These are phyloP conservation scores for Monilinia fructicola DNA, from an alignment of 2,329 filamentous ascomycete genomes.

Conservation along the genomic window DNA sequence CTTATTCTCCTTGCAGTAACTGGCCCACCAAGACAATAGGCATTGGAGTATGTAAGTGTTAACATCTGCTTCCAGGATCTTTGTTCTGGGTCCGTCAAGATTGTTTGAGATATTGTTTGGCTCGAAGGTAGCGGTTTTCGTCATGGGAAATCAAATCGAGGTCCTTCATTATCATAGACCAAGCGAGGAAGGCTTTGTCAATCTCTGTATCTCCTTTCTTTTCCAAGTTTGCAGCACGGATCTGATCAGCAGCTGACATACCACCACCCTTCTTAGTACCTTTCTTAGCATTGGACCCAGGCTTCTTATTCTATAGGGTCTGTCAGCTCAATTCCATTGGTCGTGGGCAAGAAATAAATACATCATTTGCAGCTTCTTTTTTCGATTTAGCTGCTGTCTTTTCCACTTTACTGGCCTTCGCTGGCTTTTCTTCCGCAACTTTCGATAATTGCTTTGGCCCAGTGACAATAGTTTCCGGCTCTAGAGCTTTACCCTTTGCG, in stretches of 20 bases:
- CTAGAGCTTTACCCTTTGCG: slow-evolving; percentile 58
- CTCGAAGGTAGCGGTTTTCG: slow-evolving; percentile 38
- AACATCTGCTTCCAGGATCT: slow-evolving; percentile 40
- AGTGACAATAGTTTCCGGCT: slow-evolving; percentile 63
- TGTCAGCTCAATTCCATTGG: not conserved
- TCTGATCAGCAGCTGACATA: slow-evolving; percentile 42
- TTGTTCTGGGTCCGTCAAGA: slow-evolving; percentile 36
- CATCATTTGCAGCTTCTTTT: slow-evolving; percentile 31
- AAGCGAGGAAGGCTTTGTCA: slow-evolving; percentile 39
- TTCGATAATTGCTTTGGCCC: slow-evolving; percentile 37
- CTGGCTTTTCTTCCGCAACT: slow-evolving; percentile 34
- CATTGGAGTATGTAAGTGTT: slow-evolving; percentile 50
- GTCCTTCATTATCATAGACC: slow-evolving; percentile 38
- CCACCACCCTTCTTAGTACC: slow-evolving; percentile 43
- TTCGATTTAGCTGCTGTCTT: slow-evolving; percentile 32
- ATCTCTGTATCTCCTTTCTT: slow-evolving; percentile 37
- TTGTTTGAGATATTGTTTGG: slow-evolving; percentile 38
- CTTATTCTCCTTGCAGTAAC: slow-evolving; percentile 41
- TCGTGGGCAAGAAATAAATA: not conserved
- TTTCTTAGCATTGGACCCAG: slow-evolving; percentile 31
- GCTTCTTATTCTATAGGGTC: slow-evolving; percentile 23
- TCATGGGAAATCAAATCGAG: slow-evolving; percentile 35
- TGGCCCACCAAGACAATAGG: slow-evolving; percentile 50
- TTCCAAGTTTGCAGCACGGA: slow-evolving; percentile 39
- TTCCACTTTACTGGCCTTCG: slow-evolving; percentile 27